phyloP scores from a whole-genome alignment of 1,284 basidiomycete genomes.

The Meripilus lineatus region DNA sequence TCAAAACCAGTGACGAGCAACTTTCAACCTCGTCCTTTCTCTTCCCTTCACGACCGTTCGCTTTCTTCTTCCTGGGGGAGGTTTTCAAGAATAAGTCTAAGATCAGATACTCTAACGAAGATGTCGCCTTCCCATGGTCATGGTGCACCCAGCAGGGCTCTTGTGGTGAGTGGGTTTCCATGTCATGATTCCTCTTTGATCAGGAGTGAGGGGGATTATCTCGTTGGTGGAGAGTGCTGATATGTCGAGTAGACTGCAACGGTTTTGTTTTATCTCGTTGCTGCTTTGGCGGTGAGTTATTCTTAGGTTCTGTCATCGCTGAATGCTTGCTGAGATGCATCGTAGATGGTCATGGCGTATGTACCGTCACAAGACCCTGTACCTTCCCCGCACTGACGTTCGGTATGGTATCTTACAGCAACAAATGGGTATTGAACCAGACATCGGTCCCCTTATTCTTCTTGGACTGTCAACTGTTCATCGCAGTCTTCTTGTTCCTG shows the following conservation, averaged over 20 bases:
- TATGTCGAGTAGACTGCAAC: slow-evolving; percentile 52
- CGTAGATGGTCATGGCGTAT: slow-evolving; percentile 80
- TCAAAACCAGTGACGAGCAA: background rate
- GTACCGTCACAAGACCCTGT: slow-evolving; percentile 16
- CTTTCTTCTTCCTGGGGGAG: too few relatives aligned
- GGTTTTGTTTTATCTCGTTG: slow-evolving; percentile 76
- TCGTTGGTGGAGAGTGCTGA: too few relatives aligned
- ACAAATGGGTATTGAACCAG: slow-evolving; percentile 75
- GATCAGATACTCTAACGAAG: background rate
- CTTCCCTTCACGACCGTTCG: background rate
- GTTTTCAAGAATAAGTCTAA: too few relatives aligned
- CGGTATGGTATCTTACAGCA: slow-evolving; percentile 35
- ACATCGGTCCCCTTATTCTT: slow-evolving; percentile 79
- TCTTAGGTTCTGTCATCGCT: too few relatives aligned
- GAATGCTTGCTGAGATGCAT: too few relatives aligned
- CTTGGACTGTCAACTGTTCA: slow-evolving; percentile 73
- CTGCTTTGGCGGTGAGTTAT: slow-evolving; percentile 73
- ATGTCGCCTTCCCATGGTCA: slow-evolving; percentile 5
- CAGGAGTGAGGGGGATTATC: too few relatives aligned
- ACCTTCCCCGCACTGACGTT: slow-evolving; percentile 3
- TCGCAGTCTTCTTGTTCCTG: slow-evolving; percentile 74
- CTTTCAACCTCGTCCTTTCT: background rate
- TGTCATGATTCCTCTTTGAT: too few relatives aligned
- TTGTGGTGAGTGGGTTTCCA: too few relatives aligned
- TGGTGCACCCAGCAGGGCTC: slow-evolving; percentile 4